These are phyloP conservation scores for Crepidotus variabilis DNA, from an alignment of 768 basidiomycete genomes.

Conservation along the genomic window DNA sequence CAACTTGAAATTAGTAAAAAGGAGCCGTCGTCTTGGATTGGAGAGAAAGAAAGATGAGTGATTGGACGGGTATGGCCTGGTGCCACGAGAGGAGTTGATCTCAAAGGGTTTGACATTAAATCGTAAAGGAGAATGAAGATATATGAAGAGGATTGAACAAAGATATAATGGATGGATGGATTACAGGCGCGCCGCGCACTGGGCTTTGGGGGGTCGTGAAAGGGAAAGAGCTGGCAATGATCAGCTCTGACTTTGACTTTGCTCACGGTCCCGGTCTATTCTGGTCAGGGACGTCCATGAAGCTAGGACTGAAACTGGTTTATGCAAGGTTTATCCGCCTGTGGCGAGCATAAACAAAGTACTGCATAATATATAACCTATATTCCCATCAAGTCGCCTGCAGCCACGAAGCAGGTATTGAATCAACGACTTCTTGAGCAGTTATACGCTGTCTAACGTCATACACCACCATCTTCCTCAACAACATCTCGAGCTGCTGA, in stretches of 20 bases:
- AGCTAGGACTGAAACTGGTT: too few relatives aligned
- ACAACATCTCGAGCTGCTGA: neutral
- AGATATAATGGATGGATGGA: conserved; percentile 36
- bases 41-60: conserved; percentile 91
- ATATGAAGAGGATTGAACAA: conserved; percentile 14
- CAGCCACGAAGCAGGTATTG: conserved; percentile 4
- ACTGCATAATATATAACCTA: too few relatives aligned
- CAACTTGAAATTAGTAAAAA: conserved; percentile 94
- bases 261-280: conserved; percentile 1
- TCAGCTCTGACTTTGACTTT: conserved; percentile 15
- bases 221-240: conserved; percentile 9
- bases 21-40: conserved; percentile 77
- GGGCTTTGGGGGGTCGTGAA: conserved; percentile 23
- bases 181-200: conserved; percentile 54
- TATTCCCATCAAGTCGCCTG: neutral
- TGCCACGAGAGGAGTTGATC: conserved; percentile 76
- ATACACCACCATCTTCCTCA: conserved; percentile 12
- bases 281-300: neutral
- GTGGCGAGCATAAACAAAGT: too few relatives aligned
- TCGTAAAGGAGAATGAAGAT: conserved; percentile 26
- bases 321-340: too few relatives aligned
- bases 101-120: conserved; percentile 61
- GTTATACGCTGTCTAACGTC: conserved; percentile 9
- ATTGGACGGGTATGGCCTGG: conserved; percentile 87
- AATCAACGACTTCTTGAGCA: conserved; percentile 8